Base-by-base conservation (phyloP, 2,329 filamentous ascomycete species). In the Drechslerella dactyloides region DNA sequence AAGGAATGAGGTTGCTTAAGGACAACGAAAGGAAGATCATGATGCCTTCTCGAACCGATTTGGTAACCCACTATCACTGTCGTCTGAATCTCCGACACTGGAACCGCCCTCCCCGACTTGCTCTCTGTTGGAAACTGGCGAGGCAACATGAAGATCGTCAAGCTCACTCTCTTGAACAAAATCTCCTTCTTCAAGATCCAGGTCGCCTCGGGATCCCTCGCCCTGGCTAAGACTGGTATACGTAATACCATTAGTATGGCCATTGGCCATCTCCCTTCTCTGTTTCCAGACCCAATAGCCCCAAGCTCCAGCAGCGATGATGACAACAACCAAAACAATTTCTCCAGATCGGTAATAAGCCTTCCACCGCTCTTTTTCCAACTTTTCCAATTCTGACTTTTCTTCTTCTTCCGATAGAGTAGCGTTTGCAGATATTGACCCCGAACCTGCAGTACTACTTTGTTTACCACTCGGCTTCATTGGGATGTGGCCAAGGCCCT, bases 321-420 rank as follows among this genome's bases (percentile, higher is more conserved):
- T 83, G 17, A 96, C 90, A 54, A 97, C 86, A 15, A 93, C 86
- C 1, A 97, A 84, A 1, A 92, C 91, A 5, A 93, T 86, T 80
- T 96, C 91, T 56, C 93, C 92, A 1, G 90, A 94, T 76, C 90
- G 89, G 78, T 89, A 89, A 80, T 97, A 97, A 0, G 93, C 93
- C 57, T 88, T 86, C 90, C 92, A 96, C 77, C 93, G 90, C 17
- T 92, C 91, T 27, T 91, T 86, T 75, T 93, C 86, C n/a, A 96
- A 81, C 77, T 89, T 87, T 77, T 90, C 84, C 74, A 87, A 85
- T 77, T 90, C 86, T 33, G 85, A 85, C 77, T 90, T 58, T 48
- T 72, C 68, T 65, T 72, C 68, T 24, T 72, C 84, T 76, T 87
- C 85, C n/a, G 84, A 86, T 13, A 83, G 83, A 24, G 86, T 91